Conservation (phyloP, 805 yeast genomes). For the Ogataea neopini region DNA sequence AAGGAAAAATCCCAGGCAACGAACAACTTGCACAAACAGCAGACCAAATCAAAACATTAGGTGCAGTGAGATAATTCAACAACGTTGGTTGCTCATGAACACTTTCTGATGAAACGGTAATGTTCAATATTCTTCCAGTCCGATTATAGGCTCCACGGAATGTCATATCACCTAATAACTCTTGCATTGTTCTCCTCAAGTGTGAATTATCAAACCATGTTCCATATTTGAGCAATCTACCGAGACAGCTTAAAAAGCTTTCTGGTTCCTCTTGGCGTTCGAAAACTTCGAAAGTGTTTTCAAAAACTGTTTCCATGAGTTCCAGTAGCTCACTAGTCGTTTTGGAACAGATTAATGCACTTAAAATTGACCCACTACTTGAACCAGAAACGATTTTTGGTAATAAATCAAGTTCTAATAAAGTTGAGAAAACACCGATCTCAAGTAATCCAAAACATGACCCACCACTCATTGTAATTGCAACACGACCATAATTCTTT, state of each 20-base stretch:
- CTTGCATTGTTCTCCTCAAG: conserved; percentile 70
- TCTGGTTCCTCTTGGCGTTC: conserved; percentile 52
- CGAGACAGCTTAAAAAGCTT: conserved; percentile 50
- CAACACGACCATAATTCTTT: conserved; percentile 91
- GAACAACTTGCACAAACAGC: conserved; percentile 95
- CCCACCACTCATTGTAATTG: conserved; percentile 93
- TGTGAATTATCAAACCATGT: conserved; percentile 83
- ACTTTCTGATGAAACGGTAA: conserved; percentile 91
- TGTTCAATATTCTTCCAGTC: conserved; percentile 89
- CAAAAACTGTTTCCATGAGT: conserved; percentile 62
- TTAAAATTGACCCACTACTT: conserved; percentile 94
- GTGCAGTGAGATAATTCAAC: conserved; percentile 76
- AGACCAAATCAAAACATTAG: conserved; percentile 80
- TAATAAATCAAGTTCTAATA: conserved; percentile 69
- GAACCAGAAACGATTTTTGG: conserved; percentile 93
- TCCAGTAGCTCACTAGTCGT: conserved; percentile 66
- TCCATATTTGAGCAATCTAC: conserved; percentile 76
- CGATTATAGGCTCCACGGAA: conserved; percentile 93
- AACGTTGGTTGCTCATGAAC: conserved; percentile 88
- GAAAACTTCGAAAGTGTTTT: conserved; percentile 53
- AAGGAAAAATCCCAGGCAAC: conserved; percentile 87
- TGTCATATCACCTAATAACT: conserved; percentile 83
- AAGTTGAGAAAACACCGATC: conserved; percentile 84
- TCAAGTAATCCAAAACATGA: conserved; percentile 92
- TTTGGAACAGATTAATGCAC: conserved; percentile 82